Base-by-base conservation (phyloP, 78 protist genomes). In the Corallochytrium limacisporum region DNA sequence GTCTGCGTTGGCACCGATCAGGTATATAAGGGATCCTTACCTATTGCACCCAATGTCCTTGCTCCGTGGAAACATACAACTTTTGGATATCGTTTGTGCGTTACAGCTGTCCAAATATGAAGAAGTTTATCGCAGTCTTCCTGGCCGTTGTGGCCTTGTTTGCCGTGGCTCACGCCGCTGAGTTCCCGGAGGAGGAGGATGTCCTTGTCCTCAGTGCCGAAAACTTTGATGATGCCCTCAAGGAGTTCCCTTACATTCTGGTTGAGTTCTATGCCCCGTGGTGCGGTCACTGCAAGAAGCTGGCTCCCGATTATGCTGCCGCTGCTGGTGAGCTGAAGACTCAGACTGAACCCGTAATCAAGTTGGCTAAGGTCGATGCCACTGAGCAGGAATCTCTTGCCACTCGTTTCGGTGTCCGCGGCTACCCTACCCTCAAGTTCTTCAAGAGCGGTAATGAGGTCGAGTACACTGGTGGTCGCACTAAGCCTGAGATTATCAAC, bases 221-320 rank as follows among this genome's bases (percentile, higher is more conserved):
- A 40, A 65, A 66, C 46, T 56, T 63, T 29, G 63, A 32, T 31
- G 32, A 42, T 35, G 37, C 35, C n/a, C 1, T 29, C 47, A 61
- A 77, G 37, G 28, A 33, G 31, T 26, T 15, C 50, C 37, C 55
- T 48, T 35, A 67, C 40, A 69, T 47, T 18, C 47, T 81, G 8
- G 70, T 75, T 42, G 68, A 75, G 62, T 80, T 60, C 53, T 74
- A 42, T 55, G 81, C 87, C 3, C 85, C 91, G 35, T 81, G 91
- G 91, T 86, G 91, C 65, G 88, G 91, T 24, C 87, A 82, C 70
- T 86, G 91, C 73, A 81, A 86, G 80, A 69, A 62, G 56, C 62
- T 86, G 36, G 83, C 76, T 10, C 91, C 91, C 68, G 69, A 48
- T n/a, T 82, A 61, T 33, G 80, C 76, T 28, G 72, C 72, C 39